Percentiles rank a stretch among this genome's conserved stretches.
Evolutionary conservation across 176 grass and related monocot genomes (phyloP).

Genomic region (Aegilops umbellulata): DNA sequence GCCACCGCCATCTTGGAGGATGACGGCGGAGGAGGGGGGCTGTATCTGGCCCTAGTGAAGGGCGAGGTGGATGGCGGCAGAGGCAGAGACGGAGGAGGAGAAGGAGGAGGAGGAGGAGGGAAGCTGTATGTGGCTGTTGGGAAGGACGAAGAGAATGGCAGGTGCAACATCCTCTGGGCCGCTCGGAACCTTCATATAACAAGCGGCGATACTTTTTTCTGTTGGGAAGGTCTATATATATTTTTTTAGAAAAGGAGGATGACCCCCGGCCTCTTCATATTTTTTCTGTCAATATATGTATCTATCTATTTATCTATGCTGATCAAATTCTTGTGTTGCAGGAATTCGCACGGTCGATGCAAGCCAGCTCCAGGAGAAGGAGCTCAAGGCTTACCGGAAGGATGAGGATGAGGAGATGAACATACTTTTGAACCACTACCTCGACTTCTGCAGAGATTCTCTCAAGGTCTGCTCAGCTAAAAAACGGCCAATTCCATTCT

Average conservation of each 20-base stretch:
- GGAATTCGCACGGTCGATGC: conserved; percentile 43
- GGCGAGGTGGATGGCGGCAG: background rate
- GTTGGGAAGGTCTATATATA: too few species aligned
- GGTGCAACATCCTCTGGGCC: conserved; percentile 28
- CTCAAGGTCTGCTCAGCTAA: conserved; percentile 5
- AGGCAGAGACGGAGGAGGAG: background rate
- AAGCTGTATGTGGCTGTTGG: conserved; percentile 46
- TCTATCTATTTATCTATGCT: too few species aligned
- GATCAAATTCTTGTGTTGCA: background rate
- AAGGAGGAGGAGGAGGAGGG: background rate
- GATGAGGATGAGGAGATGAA: conserved; percentile 54
- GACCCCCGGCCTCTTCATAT: too few species aligned
- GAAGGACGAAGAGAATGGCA: conserved; percentile 41
- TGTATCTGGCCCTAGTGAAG: too few species aligned
- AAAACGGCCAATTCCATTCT: background rate
- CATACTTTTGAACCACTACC: conserved; percentile 37
- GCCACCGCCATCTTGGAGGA: too few species aligned
- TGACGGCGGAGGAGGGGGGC: too few species aligned
- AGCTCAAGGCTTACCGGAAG: conserved; percentile 44
- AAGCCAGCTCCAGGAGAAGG: conserved; percentile 46
- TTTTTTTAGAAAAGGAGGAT: too few species aligned
- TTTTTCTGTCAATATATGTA: too few species aligned
- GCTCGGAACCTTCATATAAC: conserved; percentile 8
- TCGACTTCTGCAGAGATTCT: conserved; percentile 20
- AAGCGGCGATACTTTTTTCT: too few species aligned